Conservation (phyloP, 2,329 filamentous ascomycete genomes). For the Chaetomiaceae sp. region DNA sequence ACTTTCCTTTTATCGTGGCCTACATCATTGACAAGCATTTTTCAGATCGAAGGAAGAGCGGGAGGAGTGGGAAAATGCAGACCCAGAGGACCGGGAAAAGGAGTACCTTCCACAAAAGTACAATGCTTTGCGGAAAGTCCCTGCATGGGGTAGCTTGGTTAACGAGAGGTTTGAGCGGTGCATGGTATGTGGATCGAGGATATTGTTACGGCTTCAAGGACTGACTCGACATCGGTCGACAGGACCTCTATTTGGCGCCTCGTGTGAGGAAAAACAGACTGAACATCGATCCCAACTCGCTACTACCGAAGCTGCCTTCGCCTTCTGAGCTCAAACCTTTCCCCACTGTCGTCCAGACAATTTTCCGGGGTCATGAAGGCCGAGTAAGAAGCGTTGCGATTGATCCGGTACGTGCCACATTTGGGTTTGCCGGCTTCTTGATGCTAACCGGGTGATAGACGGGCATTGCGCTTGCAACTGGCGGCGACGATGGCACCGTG, state of each 20-base stretch:
- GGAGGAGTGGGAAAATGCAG: conserved; percentile 76
- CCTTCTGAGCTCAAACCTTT: conserved; percentile 94
- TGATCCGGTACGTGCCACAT: conserved; percentile 72
- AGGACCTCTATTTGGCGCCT: conserved; percentile 88
- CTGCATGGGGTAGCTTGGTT: conserved; percentile 83
- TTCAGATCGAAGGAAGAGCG: conserved; percentile 68
- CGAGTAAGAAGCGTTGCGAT: conserved; percentile 80
- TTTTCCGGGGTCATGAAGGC: conserved; percentile 85
- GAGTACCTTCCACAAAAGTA: conserved; percentile 82
- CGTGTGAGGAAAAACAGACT: conserved; percentile 87
- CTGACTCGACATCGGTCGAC: neutral
- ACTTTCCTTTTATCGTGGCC: neutral
- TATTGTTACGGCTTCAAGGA: neutral
- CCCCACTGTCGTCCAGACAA: conserved; percentile 80
- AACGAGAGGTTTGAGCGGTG: conserved; percentile 96
- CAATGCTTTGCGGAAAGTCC: conserved; percentile 81
- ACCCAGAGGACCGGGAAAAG: conserved; percentile 86
- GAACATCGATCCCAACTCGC: conserved; percentile 91
- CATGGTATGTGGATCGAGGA: conserved; percentile 38
- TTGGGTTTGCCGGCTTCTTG: neutral
- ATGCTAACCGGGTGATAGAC: conserved; percentile 18
- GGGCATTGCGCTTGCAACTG: conserved; percentile 61
- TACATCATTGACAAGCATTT: conserved; percentile 1
- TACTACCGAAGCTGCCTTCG: conserved; percentile 87
- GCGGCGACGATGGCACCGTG: conserved; percentile 90